Conservation (phyloP, 2,329 filamentous ascomycete species). For the Ilyonectria robusta region DNA sequence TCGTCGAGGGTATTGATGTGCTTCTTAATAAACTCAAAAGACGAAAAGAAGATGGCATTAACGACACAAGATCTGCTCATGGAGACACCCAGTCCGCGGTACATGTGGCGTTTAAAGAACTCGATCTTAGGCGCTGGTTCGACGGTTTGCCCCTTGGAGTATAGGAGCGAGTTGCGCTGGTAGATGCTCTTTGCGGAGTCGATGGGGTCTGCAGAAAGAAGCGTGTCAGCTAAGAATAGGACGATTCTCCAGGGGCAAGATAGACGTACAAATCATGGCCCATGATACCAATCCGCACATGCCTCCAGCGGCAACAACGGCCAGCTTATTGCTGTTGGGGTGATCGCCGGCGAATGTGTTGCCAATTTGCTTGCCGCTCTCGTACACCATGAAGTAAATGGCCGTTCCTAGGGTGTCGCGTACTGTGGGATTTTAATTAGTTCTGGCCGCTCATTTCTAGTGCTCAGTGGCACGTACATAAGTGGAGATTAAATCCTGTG, state of each 20-base stretch:
- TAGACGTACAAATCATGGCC: constrained; percentile 76
- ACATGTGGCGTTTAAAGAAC: constrained; percentile 84
- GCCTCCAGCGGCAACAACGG: constrained; percentile 83
- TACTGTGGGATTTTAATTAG: constrained; percentile 63
- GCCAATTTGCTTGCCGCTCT: constrained; percentile 86
- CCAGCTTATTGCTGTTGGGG: constrained; percentile 83
- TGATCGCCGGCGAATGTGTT: constrained; percentile 80
- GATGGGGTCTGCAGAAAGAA: constrained; percentile 69
- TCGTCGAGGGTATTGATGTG: constrained; percentile 71
- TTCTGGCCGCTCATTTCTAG: background rate
- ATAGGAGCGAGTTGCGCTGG: constrained; percentile 83
- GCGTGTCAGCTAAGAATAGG: constrained; percentile 25
- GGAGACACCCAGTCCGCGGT: constrained; percentile 85
- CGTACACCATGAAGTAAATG: constrained; percentile 92
- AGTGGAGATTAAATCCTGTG: constrained; percentile 83
- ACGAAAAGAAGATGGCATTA: constrained; percentile 92
- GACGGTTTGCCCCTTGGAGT: constrained; percentile 74
- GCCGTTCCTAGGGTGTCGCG: constrained; percentile 87
- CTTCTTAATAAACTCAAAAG: constrained; percentile 87
- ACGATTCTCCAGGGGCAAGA: background rate
- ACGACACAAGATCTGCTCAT: constrained; percentile 87
- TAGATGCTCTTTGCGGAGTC: constrained; percentile 90
- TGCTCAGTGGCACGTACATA: constrained; percentile 69
- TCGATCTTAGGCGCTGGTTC: constrained; percentile 80
- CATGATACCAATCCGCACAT: constrained; percentile 88